Evolutionary conservation across 2,329 filamentous ascomycete genomes (phyloP), one percentile per base, ranked within the genome.

Genomic region (Arachnomyces sp.): DNA sequence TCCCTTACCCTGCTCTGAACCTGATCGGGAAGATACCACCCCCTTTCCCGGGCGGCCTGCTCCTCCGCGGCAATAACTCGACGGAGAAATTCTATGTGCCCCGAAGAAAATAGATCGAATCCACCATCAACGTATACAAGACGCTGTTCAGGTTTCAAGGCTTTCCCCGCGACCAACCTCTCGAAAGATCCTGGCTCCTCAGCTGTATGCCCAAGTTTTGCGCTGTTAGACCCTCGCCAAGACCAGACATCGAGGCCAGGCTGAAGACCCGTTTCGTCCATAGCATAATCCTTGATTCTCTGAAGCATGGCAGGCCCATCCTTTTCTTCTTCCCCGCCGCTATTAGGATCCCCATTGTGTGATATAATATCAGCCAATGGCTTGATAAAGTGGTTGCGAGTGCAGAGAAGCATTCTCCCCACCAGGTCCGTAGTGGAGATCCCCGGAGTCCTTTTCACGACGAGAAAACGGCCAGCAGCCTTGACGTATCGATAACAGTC

Each of bases 401-500:
- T 96, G 70, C 89, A 95, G 12, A 96, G 73, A 55, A 98, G 72
- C 92, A 98, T 98, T 54, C 92, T 82, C 14, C 92, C 92, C 17
- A 98, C 92, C n/a, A 98, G 76, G 59, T 98, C 92, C 3, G 92
- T 98, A 2, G 92, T 98, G 7, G 87, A 94, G 56, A 98, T 98
- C 44, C 87, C 89, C 0, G 92, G 92, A 2, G 92, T 96, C 48
- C 92, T 78, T 69, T 94, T 94, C 34, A 98, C 92, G 13, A 98
- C 87, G 66, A 93, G 89, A 76, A 98, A 98, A 32, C 92, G 78
- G 9, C 83, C 82, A 1, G 90, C 92, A 31, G 84, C 82, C 67
- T 98, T 98, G 56, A 98, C 92, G 57, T 90, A 96, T 45, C 92
- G 84, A 68, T 98, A 98, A 68, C 90, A 96, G 68, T 98, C 92